Evolutionary conservation across 176 grass and related monocot genomes (phyloP), one percentile per base, ranked within the genome.

Genomic region (Cocos nucifera): DNA sequence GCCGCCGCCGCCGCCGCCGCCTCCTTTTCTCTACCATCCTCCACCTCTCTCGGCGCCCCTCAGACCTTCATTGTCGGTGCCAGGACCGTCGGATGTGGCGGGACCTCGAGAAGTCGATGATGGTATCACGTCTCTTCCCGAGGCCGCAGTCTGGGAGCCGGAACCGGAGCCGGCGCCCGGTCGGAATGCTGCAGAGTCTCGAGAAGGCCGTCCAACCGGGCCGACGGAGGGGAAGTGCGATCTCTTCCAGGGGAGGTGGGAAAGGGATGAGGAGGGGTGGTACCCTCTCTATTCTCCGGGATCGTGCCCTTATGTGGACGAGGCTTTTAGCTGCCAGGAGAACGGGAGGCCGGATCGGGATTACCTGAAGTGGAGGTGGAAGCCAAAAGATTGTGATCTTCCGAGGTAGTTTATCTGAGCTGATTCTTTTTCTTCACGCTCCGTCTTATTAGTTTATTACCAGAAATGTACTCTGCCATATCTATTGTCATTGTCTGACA

Each of bases 251-350:
- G 87, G 92, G 24, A 78, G 64, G 66, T 91, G 92, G 92, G 81
- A 80, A 56, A 80, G 30, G n/a, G 81, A 83, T 66, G 92, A 78
- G 28, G 74, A 32, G 26, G 66, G 26, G 39, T 68, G 71, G 74
- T 62, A 53, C 25, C 86, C 80, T 69, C 77, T 90, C 16, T 97
- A 97, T 84, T 52, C 32, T 65, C 78, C 87, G 6, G 79, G 51
- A 0, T 75, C 92, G 29, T 97, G 92, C 85, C 87, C 92, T 0
- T 97, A 88, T 84, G 73, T 97, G 29, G 92, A 97, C 68, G 92
- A 91, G 72, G 92, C 92, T 51, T 97, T 82, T 68, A 73, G 65
- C 35, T 97, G 87, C 87, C 62, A 65, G 51, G 66, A 76, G 58
- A 97, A 97, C 66, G 87, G 92, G 23, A 71, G 84, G 52, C 39